Percentiles rank a stretch among this genome's conserved stretches.
Conservation (phyloP, 192 early-diverging fungal genomes). For the Phycomyces blakesleeanus region DNA sequence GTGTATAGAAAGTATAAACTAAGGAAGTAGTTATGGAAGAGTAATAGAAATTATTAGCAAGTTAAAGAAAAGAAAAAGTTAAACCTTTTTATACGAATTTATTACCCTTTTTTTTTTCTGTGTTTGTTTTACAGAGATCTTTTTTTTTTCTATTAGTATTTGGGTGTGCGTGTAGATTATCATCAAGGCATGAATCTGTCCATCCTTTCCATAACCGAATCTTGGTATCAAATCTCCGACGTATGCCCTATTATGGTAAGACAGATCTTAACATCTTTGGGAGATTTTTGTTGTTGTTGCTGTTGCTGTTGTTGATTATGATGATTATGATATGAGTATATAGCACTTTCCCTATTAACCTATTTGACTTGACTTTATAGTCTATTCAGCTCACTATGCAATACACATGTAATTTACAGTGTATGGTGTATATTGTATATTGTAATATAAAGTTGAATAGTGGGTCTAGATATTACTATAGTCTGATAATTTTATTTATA, state of each 20-base stretch:
- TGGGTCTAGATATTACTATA: too few species aligned
- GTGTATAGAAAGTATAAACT: too few species aligned
- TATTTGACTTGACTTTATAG: not conserved
- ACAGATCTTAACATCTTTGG: not conserved
- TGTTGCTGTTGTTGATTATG: not conserved
- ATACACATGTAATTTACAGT: too few species aligned
- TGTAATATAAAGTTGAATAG: too few species aligned
- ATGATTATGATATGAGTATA: not conserved
- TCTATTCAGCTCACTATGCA: not conserved
- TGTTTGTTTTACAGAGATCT: too few species aligned
- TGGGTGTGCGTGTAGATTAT: not conserved
- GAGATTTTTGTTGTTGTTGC: not conserved
- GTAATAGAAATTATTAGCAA: too few species aligned
- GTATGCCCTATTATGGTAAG: constrained; percentile 1
- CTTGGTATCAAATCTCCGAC: not conserved
- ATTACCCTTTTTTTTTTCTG: too few species aligned
- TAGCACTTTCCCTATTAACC: not conserved
- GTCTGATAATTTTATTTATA: not conserved
- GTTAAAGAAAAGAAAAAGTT: too few species aligned
- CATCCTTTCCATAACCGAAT: not conserved
- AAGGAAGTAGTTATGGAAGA: too few species aligned
- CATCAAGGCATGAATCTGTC: not conserved
- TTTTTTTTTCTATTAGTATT: too few species aligned
- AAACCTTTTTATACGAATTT: too few species aligned
- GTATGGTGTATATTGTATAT: too few species aligned